Conservation (phyloP, 2,329 filamentous ascomycete genomes). For the Fusarium sarcochroum region DNA sequence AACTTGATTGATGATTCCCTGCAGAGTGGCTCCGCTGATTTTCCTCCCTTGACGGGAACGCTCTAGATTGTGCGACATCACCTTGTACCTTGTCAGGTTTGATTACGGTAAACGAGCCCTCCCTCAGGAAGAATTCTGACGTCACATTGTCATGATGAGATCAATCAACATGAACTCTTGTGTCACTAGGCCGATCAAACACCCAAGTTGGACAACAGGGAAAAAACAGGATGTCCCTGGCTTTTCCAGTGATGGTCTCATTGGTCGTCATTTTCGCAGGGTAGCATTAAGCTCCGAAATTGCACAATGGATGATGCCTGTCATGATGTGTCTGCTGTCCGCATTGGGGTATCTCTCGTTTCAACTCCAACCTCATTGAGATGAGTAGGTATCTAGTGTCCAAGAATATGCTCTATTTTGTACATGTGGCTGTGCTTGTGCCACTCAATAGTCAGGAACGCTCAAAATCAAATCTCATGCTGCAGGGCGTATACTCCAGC, state of each 20-base stretch:
- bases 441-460: constrained; percentile 34
- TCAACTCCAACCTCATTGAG: constrained; percentile 46
- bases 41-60: constrained; percentile 1
- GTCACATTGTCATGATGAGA: constrained; percentile 44
- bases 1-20: constrained; percentile 25
- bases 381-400: constrained; percentile 47
- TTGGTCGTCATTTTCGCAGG: constrained; percentile 22
- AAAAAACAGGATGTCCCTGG: constrained; percentile 1
- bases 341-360: constrained; percentile 40
- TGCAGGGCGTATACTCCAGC: constrained; percentile 25
- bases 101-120: constrained; percentile 10
- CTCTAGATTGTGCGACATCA: constrained; percentile 7
- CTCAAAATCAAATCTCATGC: constrained; percentile 22
- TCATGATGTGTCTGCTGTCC: constrained; percentile 32
- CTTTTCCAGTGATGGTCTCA: background rate
- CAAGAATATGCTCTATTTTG: constrained; percentile 30
- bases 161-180: constrained; percentile 23
- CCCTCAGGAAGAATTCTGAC: constrained; percentile 23
- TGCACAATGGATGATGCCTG: constrained; percentile 19
- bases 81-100: constrained; percentile 10
- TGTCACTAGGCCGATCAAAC: constrained; percentile 35
- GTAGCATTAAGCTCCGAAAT: constrained; percentile 13
- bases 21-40: constrained; percentile 30
- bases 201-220: constrained; percentile 8
- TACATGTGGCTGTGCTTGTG: constrained; percentile 36